These are phyloP conservation scores for Telfairia occidentalis DNA, from an alignment of 331 rosid species.

Conservation along the genomic window DNA sequence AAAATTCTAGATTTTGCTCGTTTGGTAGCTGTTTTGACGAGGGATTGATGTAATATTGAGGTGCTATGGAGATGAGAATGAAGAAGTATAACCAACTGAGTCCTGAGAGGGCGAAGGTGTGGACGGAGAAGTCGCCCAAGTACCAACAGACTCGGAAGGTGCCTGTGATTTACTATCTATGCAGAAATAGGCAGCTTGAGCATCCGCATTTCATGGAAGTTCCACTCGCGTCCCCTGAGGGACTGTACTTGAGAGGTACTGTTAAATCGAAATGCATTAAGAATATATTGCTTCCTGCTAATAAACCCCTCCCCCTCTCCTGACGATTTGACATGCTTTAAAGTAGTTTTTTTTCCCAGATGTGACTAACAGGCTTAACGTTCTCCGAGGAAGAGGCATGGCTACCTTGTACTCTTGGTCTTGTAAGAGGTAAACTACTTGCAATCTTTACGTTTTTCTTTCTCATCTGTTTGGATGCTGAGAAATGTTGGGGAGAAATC, in stretches of 20 bases:
- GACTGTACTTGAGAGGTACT: conserved; percentile 66
- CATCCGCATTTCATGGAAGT: conserved; percentile 98
- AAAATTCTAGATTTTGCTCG: not conserved
- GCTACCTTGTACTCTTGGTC: conserved; percentile 81
- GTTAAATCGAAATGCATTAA: not conserved
- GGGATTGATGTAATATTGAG: conserved; percentile 10
- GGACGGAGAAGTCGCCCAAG: conserved; percentile 85
- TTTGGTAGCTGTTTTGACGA: not conserved
- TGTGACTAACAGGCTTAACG: conserved; percentile 60
- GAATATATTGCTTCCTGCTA: not conserved
- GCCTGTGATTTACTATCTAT: conserved; percentile 70
- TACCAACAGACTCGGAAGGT: conserved; percentile 66
- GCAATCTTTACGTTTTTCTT: not conserved
- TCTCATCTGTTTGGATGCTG: not conserved
- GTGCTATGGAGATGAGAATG: conserved; percentile 53
- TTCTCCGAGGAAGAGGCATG: conserved; percentile 84
- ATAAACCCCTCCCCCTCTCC: not conserved
- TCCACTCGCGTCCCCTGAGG: conserved; percentile 48
- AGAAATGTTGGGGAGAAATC: not conserved
- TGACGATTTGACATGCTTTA: not conserved
- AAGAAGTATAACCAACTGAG: conserved; percentile 65
- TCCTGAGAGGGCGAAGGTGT: conserved; percentile 74
- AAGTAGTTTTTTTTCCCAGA: conserved; percentile 35
- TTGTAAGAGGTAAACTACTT: conserved; percentile 55
- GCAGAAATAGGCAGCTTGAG: conserved; percentile 69